Base-by-base conservation (phyloP, 2,329 filamentous ascomycete genomes). In the Zasmidium angulare region DNA sequence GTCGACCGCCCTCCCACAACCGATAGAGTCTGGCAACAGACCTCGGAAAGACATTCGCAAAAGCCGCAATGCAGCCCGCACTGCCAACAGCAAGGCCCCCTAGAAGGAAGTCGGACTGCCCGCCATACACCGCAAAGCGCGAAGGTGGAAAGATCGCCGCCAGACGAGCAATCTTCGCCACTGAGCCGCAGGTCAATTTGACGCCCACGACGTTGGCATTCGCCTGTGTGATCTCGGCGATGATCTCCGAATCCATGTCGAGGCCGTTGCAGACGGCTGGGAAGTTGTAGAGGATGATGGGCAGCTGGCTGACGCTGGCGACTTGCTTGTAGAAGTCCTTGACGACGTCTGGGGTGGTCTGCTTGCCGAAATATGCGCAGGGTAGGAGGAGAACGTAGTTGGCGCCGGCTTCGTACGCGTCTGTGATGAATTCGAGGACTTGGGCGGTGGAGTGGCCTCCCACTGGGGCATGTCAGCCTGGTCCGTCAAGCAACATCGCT, bases 241-340 rank as follows among this genome's bases (percentile, higher is more conserved):
- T 85, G 0, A 81, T 80, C 52, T 84, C 86, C 1, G 85, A 87
- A 71, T 89, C 86, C 22, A 90, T 76, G 69, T 90, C 87, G 2
- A 89, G 77, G 22, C 87, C 87, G 63, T 87, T 87, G 68, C 84
- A 88, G 20, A 89, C 86, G 12, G 78, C 84, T 0, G 87, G 87
- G 74, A 89, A 89, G 72, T 89, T 89, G 74, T 89, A 88, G 14
- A 89, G 74, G 46, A 89, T 79, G 29, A 89, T 77, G 0, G 86
- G 86, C 2, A 89, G 72, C 1, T 79, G 74, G 1, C 77, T 78
- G 52, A 76, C 72, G n/a, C 72, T 71, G 0, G 84, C 83, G 2
- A 89, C 76, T 26, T 87, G 81, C 50, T 74, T 74, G 67, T 82
- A 89, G 76, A 89, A 89, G 51, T 77, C 74, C 67, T 82, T 80